Evolutionary conservation across 176 grass and related monocot genomes (phyloP).

Genomic region (Musa acuminata): DNA sequence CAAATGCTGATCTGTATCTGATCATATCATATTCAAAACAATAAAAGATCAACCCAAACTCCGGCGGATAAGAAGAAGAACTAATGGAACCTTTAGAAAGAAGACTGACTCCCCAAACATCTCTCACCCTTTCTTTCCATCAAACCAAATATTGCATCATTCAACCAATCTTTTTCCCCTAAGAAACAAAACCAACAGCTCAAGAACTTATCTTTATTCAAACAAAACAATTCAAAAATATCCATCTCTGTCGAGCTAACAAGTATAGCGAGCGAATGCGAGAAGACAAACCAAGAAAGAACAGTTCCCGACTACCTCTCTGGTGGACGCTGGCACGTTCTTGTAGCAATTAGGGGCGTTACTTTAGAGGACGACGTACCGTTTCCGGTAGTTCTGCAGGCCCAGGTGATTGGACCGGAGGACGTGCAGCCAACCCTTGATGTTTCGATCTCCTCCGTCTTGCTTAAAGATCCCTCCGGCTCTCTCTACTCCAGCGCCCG

Average conservation of each 20-base stretch:
- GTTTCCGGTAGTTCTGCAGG: conserved; percentile 72
- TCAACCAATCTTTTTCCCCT: neutral
- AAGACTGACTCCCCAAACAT: neutral
- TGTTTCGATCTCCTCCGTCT: conserved; percentile 19
- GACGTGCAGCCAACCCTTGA: conserved; percentile 87
- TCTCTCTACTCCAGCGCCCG: neutral
- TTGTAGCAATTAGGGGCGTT: conserved; percentile 73
- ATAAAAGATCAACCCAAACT: neutral
- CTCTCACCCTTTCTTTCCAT: neutral
- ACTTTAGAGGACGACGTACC: conserved; percentile 88
- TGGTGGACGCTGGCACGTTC: conserved; percentile 47
- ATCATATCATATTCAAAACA: too few relatives aligned
- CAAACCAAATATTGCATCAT: neutral
- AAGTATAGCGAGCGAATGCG: neutral
- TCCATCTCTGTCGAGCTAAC: neutral
- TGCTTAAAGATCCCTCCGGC: conserved; percentile 14
- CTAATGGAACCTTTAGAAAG: neutral
- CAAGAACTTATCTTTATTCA: neutral
- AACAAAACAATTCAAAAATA: conserved; percentile 9
- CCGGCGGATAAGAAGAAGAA: neutral
- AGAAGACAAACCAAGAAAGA: neutral
- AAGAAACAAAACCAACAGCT: neutral
- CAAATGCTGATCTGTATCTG: too few relatives aligned
- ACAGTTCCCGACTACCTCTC: conserved; percentile 38
- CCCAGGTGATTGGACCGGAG: conserved; percentile 82